Evolutionary conservation across 2,329 filamentous ascomycete species (phyloP).

Genomic region (Tolypocladium inflatum): DNA sequence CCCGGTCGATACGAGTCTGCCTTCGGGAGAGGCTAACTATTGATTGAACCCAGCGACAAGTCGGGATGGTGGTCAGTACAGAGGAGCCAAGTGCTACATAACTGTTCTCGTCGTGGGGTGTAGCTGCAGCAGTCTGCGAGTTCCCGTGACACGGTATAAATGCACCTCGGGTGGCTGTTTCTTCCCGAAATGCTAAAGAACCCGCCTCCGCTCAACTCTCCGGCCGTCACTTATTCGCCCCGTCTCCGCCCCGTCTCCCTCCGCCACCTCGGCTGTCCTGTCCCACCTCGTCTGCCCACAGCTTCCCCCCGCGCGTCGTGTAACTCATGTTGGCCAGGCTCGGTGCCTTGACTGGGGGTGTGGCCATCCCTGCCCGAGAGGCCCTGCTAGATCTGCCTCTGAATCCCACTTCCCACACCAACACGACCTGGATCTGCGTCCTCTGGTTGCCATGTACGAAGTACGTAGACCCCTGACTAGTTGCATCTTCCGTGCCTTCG

Average conservation of each 20-base stretch:
- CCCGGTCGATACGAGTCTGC: neutral
- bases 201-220: neutral
- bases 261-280: neutral
- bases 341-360: neutral
- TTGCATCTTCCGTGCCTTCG: neutral
- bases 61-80: too few relatives aligned
- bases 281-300: neutral
- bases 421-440: neutral
- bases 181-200: neutral
- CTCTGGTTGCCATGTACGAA: too few relatives aligned
- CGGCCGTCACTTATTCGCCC: neutral
- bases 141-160: neutral
- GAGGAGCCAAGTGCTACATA: too few relatives aligned
- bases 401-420: neutral
- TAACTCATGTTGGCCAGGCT: neutral
- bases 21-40: neutral
- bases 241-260: neutral
- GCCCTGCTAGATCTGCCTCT: neutral
- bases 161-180: neutral
- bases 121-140: neutral
- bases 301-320: neutral
- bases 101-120: too few relatives aligned
- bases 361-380: neutral
- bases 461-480: neutral
- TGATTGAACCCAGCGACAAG: neutral